These are phyloP conservation scores for Talaromyces rugulosus DNA, from an alignment of 2,329 filamentous ascomycete species.

Conservation along the genomic window DNA sequence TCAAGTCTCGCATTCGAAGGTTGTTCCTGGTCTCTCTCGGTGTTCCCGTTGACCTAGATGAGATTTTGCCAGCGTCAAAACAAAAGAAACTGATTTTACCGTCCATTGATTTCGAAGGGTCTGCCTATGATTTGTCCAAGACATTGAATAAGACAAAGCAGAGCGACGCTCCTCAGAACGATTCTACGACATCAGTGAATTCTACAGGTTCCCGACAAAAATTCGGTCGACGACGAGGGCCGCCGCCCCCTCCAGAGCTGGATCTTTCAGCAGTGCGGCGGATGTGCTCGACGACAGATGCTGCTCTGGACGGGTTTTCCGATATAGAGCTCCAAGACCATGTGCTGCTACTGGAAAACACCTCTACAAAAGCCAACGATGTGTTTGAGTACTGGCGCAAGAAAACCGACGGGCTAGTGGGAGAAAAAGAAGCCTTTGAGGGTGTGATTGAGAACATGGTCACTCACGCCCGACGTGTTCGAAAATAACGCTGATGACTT, in stretches of 20 bases:
- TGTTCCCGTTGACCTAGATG: conserved; percentile 92
- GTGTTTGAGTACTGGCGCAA: conserved; percentile 86
- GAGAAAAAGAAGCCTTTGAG: conserved; percentile 90
- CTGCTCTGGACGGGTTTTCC: conserved; percentile 74
- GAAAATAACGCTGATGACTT: conserved; percentile 55
- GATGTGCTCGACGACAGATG: conserved; percentile 77
- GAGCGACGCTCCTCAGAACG: conserved; percentile 27
- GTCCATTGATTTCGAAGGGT: conserved; percentile 59
- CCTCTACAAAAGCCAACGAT: conserved; percentile 68
- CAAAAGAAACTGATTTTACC: conserved; percentile 96
- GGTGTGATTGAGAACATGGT: conserved; percentile 96
- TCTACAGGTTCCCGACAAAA: conserved; percentile 25
- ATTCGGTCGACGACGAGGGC: conserved; percentile 40
- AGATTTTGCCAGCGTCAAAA: conserved; percentile 93
- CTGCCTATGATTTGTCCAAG: conserved; percentile 51
- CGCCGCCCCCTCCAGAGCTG: conserved; percentile 67
- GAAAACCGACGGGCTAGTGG: conserved; percentile 77
- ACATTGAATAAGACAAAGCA: conserved; percentile 27
- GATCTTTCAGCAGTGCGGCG: conserved; percentile 75
- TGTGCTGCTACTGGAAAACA: conserved; percentile 62
- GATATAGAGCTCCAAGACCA: conserved; percentile 71
- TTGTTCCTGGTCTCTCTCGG: conserved; percentile 94
- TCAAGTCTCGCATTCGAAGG: conserved; percentile 87
- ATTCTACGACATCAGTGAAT: conserved; percentile 21
- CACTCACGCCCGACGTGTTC: conserved; percentile 79